These are phyloP conservation scores for Hypoxylon sp. DNA, from an alignment of 2,329 filamentous ascomycete genomes.

Conservation along the genomic window DNA sequence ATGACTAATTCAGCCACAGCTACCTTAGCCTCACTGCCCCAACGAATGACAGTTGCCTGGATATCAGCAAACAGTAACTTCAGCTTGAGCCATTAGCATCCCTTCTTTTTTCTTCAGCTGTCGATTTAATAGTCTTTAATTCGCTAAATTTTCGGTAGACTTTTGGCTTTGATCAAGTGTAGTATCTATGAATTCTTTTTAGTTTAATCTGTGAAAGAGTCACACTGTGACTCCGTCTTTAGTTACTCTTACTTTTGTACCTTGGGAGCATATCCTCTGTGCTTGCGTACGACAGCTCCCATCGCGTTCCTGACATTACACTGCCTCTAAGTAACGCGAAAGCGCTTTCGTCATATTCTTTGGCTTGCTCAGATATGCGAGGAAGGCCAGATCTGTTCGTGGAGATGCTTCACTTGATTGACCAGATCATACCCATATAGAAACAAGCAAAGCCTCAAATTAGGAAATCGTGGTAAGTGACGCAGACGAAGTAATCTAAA, in stretches of 20 bases:
- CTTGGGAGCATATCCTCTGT: constrained; percentile 70
- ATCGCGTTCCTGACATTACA: constrained; percentile 68
- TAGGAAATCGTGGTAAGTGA: too few relatives aligned
- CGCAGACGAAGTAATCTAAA: too few relatives aligned
- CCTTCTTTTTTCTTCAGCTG: constrained; percentile 48
- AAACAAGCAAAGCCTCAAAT: neutral
- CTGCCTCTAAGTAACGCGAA: constrained; percentile 70
- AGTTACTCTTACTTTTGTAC: constrained; percentile 86
- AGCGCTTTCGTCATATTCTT: constrained; percentile 69
- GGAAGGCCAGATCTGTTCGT: constrained; percentile 40
- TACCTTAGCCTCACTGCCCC: constrained; percentile 2
- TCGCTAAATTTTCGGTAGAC: constrained; percentile 35
- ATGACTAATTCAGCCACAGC: constrained; percentile 9
- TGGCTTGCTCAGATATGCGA: constrained; percentile 66
- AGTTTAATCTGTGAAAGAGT: constrained; percentile 93
- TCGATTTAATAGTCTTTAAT: constrained; percentile 14
- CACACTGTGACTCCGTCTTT: constrained; percentile 75
- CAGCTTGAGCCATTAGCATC: too few relatives aligned
- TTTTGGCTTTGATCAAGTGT: constrained; percentile 53
- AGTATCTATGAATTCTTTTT: constrained; percentile 94
- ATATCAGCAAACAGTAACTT: neutral
- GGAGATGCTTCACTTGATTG: neutral
- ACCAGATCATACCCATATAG: neutral
- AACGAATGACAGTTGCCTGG: neutral
- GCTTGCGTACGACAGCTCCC: constrained; percentile 75